Conservation (phyloP, 768 basidiomycete genomes). For the Pleurotus djamor region DNA sequence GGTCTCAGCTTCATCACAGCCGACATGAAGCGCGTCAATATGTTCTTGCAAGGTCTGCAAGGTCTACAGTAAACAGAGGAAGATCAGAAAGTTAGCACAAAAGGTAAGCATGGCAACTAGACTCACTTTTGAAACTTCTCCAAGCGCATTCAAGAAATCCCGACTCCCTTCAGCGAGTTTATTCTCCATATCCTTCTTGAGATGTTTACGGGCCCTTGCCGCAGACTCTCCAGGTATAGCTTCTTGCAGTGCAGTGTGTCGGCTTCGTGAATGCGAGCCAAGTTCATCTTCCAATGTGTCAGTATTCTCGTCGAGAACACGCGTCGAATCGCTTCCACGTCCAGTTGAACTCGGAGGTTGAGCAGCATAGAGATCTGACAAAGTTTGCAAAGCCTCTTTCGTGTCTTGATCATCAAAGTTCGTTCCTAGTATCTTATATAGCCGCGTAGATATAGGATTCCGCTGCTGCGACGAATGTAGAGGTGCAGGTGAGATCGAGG, state of each 20-base stretch:
- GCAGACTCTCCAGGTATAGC: slow-evolving; percentile 61
- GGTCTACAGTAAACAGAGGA: slow-evolving; percentile 51
- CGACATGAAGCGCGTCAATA: slow-evolving; percentile 73
- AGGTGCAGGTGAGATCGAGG: slow-evolving; percentile 7
- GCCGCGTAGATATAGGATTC: slow-evolving; percentile 79
- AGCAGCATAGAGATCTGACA: slow-evolving; percentile 73
- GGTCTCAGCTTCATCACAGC: slow-evolving; percentile 81
- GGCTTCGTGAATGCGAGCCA: slow-evolving; percentile 7
- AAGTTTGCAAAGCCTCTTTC: slow-evolving; percentile 75
- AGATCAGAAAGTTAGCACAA: slow-evolving; percentile 1
- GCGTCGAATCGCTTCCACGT: slow-evolving; percentile 26
- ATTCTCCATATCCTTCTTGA: slow-evolving; percentile 83
- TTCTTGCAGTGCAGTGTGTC: slow-evolving; percentile 22
- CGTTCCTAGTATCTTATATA: slow-evolving; percentile 89
- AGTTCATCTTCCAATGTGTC: slow-evolving; percentile 22
- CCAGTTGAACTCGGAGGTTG: slow-evolving; percentile 16
- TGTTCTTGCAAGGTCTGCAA: slow-evolving; percentile 76
- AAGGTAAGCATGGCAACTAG: not conserved
- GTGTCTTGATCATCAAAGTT: slow-evolving; percentile 78
- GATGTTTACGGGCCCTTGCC: slow-evolving; percentile 69
- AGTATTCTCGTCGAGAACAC: slow-evolving; percentile 27
- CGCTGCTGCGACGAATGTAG: slow-evolving; percentile 20
- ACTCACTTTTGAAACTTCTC: slow-evolving; percentile 88
- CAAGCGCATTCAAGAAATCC: slow-evolving; percentile 81
- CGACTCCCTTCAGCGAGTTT: slow-evolving; percentile 80